Evolutionary conservation across 2,329 filamentous ascomycete genomes (phyloP).

Genomic region (Dothiorella sarmentorum): DNA sequence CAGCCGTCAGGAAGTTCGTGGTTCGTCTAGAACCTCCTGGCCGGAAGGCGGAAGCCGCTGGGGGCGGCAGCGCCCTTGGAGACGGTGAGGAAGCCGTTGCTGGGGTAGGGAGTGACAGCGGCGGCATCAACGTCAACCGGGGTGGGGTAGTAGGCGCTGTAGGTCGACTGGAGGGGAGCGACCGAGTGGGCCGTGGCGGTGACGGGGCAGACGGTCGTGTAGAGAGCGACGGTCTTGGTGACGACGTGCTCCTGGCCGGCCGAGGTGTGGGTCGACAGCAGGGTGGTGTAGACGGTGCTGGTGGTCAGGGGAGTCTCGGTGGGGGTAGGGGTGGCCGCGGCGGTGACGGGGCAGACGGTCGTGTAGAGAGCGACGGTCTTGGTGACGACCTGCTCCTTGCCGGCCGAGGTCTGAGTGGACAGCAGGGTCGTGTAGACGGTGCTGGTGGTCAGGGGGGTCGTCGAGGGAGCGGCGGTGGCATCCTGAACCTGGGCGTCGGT

Average conservation of each 20-base stretch:
- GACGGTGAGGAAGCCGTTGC: slow-evolving; percentile 13
- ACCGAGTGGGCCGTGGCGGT: slow-evolving; percentile 14
- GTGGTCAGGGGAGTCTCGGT: slow-evolving; percentile 19
- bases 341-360: slow-evolving; percentile 20
- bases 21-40: slow-evolving; percentile 5
- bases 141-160: slow-evolving; percentile 16
- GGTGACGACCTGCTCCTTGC: slow-evolving; percentile 18
- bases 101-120: slow-evolving; percentile 2
- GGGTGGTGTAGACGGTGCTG: slow-evolving; percentile 22
- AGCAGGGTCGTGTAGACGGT: slow-evolving; percentile 23
- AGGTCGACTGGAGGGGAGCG: slow-evolving; percentile 13
- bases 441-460: slow-evolving; percentile 19
- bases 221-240: slow-evolving; percentile 24
- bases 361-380: slow-evolving; percentile 26
- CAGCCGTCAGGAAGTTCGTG: slow-evolving; percentile 2
- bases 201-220: slow-evolving; percentile 22
- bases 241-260: slow-evolving; percentile 17
- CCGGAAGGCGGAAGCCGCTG: slow-evolving; percentile 14
- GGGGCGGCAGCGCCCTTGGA: slow-evolving; percentile 13
- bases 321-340: neutral
- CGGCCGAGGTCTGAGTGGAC: slow-evolving; percentile 23
- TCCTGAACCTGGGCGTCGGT: neutral
- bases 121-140: slow-evolving; percentile 7
- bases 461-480: neutral
- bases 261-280: slow-evolving; percentile 24